Evolutionary conservation across 495 filamentous ascomycete genomes (phyloP), one percentile per base, ranked within the genome.

Genomic region (Penicillium argentinense): DNA sequence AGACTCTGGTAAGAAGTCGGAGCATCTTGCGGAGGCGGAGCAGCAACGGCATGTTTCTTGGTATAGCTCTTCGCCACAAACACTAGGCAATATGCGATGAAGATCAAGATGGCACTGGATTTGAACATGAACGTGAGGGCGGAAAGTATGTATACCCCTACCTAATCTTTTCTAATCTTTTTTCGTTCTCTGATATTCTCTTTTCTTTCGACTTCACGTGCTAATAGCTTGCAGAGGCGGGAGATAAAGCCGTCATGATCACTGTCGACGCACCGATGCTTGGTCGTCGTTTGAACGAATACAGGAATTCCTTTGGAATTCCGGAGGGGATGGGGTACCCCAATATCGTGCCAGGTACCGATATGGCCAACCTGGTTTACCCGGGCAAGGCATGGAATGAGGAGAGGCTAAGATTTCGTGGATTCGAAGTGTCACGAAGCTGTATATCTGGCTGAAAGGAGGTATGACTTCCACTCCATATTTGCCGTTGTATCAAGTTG

Each of bases 371-470:
- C 19, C 29, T 45, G n/a, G n/a, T n/a, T n/a, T n/a, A n/a, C n/a
- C n/a, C n/a, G n/a, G n/a, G n/a, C n/a, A n/a, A n/a, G n/a, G n/a
- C n/a, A 21, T 24, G 1, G 3, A 77, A 51, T 97, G 93, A 91
- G 70, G 69, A 16, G 81, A 78, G 42, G 87, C 91, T 51, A n/a
- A n/a, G n/a, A 88, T 97, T 49, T 85, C 88, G 11, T 96, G 89
- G 89, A 91, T 97, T 62, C 67, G 79, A 42, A 75, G 75, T 45
- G 84, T 95, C 59, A 97, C 92, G 16, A 85, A 82, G 55, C 88
- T 97, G 86, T 87, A 89, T 37, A 95, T 97, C 51, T 78, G 95
- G 45, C 81, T 97, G 47, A 97, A 97, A 74, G 93, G 92, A 45
- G 87, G 62, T 62, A 49, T 48, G 30, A 42, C 18, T 6, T 13